phyloP scores from a whole-genome alignment of 2,329 filamentous ascomycete species.

The Raffaelea deltoideospora region DNA sequence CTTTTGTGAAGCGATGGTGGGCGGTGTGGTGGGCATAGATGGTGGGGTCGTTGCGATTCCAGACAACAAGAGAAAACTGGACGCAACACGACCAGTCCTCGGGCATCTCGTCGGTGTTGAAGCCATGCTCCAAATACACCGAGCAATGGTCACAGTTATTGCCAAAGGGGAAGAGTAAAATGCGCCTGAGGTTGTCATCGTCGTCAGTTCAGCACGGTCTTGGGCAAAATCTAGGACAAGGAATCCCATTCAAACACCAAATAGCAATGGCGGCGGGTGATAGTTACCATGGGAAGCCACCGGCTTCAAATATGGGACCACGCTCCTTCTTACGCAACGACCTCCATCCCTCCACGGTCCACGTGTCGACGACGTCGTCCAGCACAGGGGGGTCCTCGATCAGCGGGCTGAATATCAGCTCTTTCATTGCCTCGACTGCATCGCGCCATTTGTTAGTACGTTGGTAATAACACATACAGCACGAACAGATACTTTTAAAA shows the following conservation, averaged over 20 bases:
- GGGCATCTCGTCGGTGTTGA: slow-evolving; percentile 57
- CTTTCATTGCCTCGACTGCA: slow-evolving; percentile 71
- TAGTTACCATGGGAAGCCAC: slow-evolving; percentile 69
- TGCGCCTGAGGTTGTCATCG: slow-evolving; percentile 47
- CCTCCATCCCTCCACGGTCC: slow-evolving; percentile 79
- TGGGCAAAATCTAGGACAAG: too few species aligned
- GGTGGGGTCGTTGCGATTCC: slow-evolving; percentile 85
- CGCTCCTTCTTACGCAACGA: slow-evolving; percentile 64
- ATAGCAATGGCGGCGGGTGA: background rate
- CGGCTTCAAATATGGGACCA: slow-evolving; percentile 76
- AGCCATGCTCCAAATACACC: slow-evolving; percentile 93
- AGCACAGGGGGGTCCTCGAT: slow-evolving; percentile 64
- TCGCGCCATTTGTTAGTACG: too few species aligned
- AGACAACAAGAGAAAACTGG: slow-evolving; percentile 86
- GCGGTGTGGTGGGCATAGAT: slow-evolving; percentile 69
- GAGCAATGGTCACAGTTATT: slow-evolving; percentile 91
- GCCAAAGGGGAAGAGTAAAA: slow-evolving; percentile 87
- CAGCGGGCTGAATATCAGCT: slow-evolving; percentile 58
- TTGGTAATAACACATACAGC: slow-evolving; percentile 14
- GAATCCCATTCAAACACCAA: background rate
- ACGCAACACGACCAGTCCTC: slow-evolving; percentile 95
- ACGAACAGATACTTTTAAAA: too few species aligned
- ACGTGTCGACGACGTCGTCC: slow-evolving; percentile 63
- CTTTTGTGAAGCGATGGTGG: slow-evolving; percentile 90
- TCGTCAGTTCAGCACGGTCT: background rate